Base-by-base conservation (phyloP, 2,329 filamentous ascomycete species). In the Triangularia verruculosa region DNA sequence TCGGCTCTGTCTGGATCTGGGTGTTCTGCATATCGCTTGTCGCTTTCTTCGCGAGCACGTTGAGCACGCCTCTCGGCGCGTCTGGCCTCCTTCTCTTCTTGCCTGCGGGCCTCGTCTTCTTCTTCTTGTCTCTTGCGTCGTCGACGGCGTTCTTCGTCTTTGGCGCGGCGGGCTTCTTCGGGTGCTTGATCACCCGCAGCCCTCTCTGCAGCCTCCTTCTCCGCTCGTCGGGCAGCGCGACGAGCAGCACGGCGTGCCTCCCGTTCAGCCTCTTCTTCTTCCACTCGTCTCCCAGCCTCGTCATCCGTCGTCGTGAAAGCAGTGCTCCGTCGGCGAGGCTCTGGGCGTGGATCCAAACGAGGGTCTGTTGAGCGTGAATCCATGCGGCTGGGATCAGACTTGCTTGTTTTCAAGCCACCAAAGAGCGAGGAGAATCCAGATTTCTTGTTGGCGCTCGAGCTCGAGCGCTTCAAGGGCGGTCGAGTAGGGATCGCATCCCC, bases 371-470 rank as follows among this genome's bases (percentile, higher is more conserved):
- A 22, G 39, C 39, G 39, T 17, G 70, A 58, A 74, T 72, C 6
- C 70, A 67, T 52, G 82, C 79, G 12, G 79, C n/a, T n/a, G n/a
- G 69, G 34, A 39, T 25, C 22, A 9, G n/a, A 43, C 57, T 27
- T 27, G 32, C 32, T 67, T 65, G 9, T 57, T 79, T 66, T 82
- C 63, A 75, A 77, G 13, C 85, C 85, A 58, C 86, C 86, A 68
- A 93, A 87, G 5, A 92, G 78, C 27, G 85, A 82, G 25, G 83
- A 79, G 24, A 89, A 74, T 3, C 82, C 83, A 72, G 80, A 82
- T 59, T 86, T 76, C 71, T 87, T 89, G 73, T 85, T 88, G 2
- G 86, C 80, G 61, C 78, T 83, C 3, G 88, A 89, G 68, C 82
- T 85, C 39, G 86, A 84, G 56, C 88, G 84, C 71, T 84, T 86